Percentiles rank a stretch among this genome's conserved stretches.
These are phyloP conservation scores for Wickerhamomyces canadensis DNA, from an alignment of 805 yeast genomes.

Conservation along the genomic window DNA sequence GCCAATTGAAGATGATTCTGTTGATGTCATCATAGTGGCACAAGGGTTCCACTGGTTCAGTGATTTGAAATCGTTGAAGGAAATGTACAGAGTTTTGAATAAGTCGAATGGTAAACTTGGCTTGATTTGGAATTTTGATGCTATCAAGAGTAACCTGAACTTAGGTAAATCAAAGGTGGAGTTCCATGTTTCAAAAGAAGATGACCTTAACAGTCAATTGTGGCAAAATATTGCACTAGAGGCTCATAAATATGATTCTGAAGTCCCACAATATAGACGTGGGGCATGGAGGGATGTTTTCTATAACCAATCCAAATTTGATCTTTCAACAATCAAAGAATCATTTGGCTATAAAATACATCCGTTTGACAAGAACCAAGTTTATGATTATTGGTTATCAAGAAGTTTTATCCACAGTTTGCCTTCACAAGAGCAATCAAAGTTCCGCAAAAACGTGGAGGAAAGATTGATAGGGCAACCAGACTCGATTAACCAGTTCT, in stretches of 20 bases:
- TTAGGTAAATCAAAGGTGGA: slow-evolving; percentile 5
- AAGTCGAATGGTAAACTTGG: slow-evolving; percentile 46
- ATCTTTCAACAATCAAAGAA: slow-evolving; percentile 28
- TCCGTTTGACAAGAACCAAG: slow-evolving; percentile 27
- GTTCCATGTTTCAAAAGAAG: slow-evolving; percentile 6
- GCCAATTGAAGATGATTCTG: slow-evolving; percentile 38
- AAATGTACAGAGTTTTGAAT: slow-evolving; percentile 45
- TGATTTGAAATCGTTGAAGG: slow-evolving; percentile 41
- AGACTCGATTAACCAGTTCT: slow-evolving; percentile 19
- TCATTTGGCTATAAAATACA: slow-evolving; percentile 26
- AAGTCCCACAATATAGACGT: slow-evolving; percentile 53
- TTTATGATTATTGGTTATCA: slow-evolving; percentile 48
- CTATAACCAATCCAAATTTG: slow-evolving; percentile 28
- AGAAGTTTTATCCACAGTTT: slow-evolving; percentile 49
- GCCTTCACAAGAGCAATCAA: slow-evolving; percentile 30
- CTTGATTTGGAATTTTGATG: slow-evolving; percentile 55
- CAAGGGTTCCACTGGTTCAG: slow-evolving; percentile 69
- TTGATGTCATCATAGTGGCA: slow-evolving; percentile 48
- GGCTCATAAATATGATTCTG: slow-evolving; percentile 28
- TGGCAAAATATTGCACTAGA: slow-evolving; percentile 14
- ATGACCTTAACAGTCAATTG: slow-evolving; percentile 2
- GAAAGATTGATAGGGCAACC: too few species aligned
- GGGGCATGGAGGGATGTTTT: slow-evolving; percentile 42
- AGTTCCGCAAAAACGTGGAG: too few species aligned
- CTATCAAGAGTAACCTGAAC: slow-evolving; percentile 11